These are phyloP conservation scores for Ligustrum vulgare DNA, from an alignment of 257 asterid genomes.

Conservation along the genomic window DNA sequence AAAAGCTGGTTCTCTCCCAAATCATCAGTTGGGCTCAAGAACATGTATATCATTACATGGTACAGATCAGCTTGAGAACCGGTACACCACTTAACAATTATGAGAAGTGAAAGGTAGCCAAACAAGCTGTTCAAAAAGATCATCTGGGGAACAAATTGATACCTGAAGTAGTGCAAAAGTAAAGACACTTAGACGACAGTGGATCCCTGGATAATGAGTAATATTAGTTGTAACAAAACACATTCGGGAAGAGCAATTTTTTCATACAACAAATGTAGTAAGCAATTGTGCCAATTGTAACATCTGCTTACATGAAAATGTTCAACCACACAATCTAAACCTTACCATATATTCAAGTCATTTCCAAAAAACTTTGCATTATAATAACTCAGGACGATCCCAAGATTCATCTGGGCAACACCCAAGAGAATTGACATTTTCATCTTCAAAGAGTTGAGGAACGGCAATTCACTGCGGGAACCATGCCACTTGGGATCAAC, in stretches of 20 bases:
- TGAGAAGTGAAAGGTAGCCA: slow-evolving; percentile 63
- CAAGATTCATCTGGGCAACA: slow-evolving; percentile 66
- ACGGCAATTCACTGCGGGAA: slow-evolving; percentile 63
- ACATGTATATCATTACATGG: slow-evolving; percentile 72
- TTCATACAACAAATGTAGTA: neutral
- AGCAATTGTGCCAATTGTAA: neutral
- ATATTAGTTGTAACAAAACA: neutral
- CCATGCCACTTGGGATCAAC: slow-evolving; percentile 74
- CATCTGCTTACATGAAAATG: neutral
- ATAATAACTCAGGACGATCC: slow-evolving; percentile 57
- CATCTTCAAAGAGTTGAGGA: slow-evolving; percentile 70
- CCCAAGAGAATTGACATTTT: slow-evolving; percentile 72
- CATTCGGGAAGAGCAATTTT: neutral
- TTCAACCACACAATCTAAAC: neutral
- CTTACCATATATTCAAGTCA: slow-evolving; percentile 50
- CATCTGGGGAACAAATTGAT: slow-evolving; percentile 67
- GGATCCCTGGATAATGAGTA: neutral
- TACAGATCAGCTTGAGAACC: slow-evolving; percentile 68
- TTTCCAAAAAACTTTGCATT: slow-evolving; percentile 54
- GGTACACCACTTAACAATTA: slow-evolving; percentile 66
- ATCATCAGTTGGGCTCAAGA: slow-evolving; percentile 62
- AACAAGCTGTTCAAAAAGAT: slow-evolving; percentile 59
- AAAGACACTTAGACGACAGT: neutral
- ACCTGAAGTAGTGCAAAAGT: slow-evolving; percentile 37
- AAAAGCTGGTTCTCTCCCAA: slow-evolving; percentile 66